phyloP scores from a whole-genome alignment of 805 yeast genomes.

The Candida vaughaniae region DNA sequence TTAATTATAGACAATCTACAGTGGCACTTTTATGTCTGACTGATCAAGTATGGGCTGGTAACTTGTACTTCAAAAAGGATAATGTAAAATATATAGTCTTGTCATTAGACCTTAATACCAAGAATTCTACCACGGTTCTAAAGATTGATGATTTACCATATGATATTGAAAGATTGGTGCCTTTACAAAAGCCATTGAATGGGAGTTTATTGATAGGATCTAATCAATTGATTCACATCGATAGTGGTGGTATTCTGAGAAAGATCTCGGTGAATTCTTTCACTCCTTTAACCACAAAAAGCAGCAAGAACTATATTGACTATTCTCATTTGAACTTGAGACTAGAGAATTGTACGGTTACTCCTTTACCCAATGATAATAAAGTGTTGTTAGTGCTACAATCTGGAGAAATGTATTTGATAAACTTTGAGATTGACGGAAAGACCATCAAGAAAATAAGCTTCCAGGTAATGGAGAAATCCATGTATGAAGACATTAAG shows the following conservation, averaged over 20 bases:
- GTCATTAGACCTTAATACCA: conserved; percentile 61
- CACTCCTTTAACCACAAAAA: conserved; percentile 37
- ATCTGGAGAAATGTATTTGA: conserved; percentile 32
- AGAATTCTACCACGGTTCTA: conserved; percentile 64
- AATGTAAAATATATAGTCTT: conserved; percentile 60
- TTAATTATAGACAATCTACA: conserved; percentile 81
- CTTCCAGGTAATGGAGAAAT: conserved; percentile 27
- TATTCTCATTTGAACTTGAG: conserved; percentile 49
- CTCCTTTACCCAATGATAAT: conserved; percentile 35
- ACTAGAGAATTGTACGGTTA: conserved; percentile 51
- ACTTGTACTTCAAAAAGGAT: conserved; percentile 59
- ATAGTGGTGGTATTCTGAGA: conserved; percentile 67
- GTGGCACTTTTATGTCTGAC: conserved; percentile 61
- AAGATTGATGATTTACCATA: conserved; percentile 68
- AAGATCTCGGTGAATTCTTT: conserved; percentile 64
- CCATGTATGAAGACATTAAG: conserved; percentile 28
- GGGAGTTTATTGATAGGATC: conserved; percentile 73
- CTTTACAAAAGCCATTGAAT: conserved; percentile 63
- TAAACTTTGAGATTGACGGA: conserved; percentile 42
- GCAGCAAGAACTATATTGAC: conserved; percentile 42
- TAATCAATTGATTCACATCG: conserved; percentile 76
- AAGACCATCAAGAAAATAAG: conserved; percentile 36
- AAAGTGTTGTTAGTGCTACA: conserved; percentile 30
- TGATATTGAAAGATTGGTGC: conserved; percentile 63
- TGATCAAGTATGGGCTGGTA: conserved; percentile 75